Conservation (phyloP, 106 monocot species). For the Phalaenopsis equestris region DNA sequence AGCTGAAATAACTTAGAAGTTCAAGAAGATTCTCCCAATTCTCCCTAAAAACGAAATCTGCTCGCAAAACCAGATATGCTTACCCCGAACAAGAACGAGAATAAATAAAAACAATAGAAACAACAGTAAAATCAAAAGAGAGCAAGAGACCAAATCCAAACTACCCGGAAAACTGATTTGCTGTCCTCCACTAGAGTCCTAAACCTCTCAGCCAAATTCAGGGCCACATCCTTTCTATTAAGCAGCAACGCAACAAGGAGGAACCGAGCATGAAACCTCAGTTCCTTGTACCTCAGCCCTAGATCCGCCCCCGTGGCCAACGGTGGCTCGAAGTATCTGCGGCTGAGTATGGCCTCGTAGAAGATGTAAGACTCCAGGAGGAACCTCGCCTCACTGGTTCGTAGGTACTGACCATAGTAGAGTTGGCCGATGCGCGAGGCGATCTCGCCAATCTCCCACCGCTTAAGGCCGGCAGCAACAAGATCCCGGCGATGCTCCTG, state of each 20-base stretch:
- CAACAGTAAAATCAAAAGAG: background rate
- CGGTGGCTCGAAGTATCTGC: constrained; percentile 64
- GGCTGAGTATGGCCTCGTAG: constrained; percentile 80
- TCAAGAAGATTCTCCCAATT: background rate
- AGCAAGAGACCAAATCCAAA: background rate
- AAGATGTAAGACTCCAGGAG: constrained; percentile 84
- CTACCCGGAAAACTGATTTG: constrained; percentile 61
- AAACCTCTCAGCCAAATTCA: constrained; percentile 45
- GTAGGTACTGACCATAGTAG: constrained; percentile 80
- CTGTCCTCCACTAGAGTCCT: constrained; percentile 53
- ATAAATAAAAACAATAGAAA: background rate
- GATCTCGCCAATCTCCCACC: constrained; percentile 90
- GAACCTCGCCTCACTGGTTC: constrained; percentile 80
- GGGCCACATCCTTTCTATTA: constrained; percentile 44
- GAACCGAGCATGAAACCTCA: constrained; percentile 85
- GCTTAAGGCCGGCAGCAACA: constrained; percentile 51
- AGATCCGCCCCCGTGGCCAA: constrained; percentile 27
- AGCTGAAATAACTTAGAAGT: background rate
- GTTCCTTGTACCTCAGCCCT: constrained; percentile 71
- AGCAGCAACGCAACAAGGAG: constrained; percentile 66
- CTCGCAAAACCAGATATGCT: background rate
- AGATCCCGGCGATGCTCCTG: constrained; percentile 58
- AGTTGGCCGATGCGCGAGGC: constrained; percentile 98
- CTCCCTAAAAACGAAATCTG: background rate
- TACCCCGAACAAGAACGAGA: background rate